phyloP scores from a whole-genome alignment of 1,284 basidiomycete genomes.

The Ganoderma lingzhi region DNA sequence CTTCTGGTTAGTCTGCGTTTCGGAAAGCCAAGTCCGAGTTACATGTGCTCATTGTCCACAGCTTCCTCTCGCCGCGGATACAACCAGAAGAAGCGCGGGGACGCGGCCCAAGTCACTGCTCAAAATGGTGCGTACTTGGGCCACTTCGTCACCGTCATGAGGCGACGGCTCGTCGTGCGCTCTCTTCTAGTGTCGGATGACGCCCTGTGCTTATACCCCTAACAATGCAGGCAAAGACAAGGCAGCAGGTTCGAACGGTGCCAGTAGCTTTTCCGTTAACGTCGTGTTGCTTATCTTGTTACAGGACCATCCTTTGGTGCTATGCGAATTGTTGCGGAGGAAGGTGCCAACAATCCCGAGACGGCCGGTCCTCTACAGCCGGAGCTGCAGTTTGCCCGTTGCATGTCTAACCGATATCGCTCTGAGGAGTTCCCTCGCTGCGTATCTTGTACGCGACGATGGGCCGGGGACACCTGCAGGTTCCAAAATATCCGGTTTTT shows the following conservation, averaged over 20 bases:
- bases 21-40: constrained; percentile 13
- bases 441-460: constrained; percentile 81
- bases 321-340: constrained; percentile 38
- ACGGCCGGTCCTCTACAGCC: constrained; percentile 47
- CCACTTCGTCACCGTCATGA: constrained; percentile 18
- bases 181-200: constrained; percentile 51
- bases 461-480: constrained; percentile 84
- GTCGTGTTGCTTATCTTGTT: constrained; percentile 17
- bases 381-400: constrained; percentile 77
- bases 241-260: constrained; percentile 46
- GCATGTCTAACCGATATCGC: constrained; percentile 82
- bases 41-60: constrained; percentile 30
- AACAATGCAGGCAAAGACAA: constrained; percentile 55
- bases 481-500: constrained; percentile 83
- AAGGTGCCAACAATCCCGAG: constrained; percentile 34
- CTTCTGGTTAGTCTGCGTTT: constrained; percentile 41
- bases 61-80: constrained; percentile 68
- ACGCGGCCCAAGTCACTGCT: constrained; percentile 59
- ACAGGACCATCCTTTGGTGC: constrained; percentile 28
- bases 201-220: constrained; percentile 50
- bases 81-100: constrained; percentile 71
- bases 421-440: constrained; percentile 76
- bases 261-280: constrained; percentile 35
- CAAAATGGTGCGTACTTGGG: constrained; percentile 51
- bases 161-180: constrained; percentile 29